Evolutionary conservation across 129 eudicot genomes (phyloP), one percentile per base, ranked within the genome.

Genomic region (Apium graveolens): DNA sequence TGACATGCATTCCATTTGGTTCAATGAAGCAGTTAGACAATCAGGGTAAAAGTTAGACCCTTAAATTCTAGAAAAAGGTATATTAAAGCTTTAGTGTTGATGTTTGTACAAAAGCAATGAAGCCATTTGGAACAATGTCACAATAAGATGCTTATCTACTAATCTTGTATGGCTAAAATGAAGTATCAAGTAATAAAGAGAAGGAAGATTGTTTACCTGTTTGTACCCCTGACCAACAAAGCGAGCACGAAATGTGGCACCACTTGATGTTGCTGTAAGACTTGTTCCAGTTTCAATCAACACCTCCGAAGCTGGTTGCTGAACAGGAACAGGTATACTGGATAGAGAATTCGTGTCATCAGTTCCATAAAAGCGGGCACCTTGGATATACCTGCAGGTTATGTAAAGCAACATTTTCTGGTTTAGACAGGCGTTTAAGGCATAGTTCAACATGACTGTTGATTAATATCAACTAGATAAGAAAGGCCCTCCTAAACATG

Each of bases 211-310:
- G 75, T 77, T 76, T 84, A 90, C 97, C 91, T 95, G 97, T 84
- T 95, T 95, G 83, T 95, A 95, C 26, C 97, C 97, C 80, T 95
- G 98, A 78, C 98, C 98, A 75, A 95, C 85, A 35, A 95, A 88
- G 31, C 94, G 93, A 70, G 96, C 86, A 70, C 89, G 96, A 11
- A 95, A 85, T 39, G 96, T 90, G 29, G 90, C 70, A 37, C 85
- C 75, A 34, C 70, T 34, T 78, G 89, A 83, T 44, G 49, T 74
- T 11, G 83, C 80, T 35, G 88, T 66, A 49, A 85, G 77, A 77
- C 68, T 80, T 72, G 89, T 68, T 21, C 79, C 81, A 74, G 62
- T 81, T 71, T 78, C 79, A 60, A 78, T 82, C 51, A 82, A 62
- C 4, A 65, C 80, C 53, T 90, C 93, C 12, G 88, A 71, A 72